Base-by-base conservation (phyloP, 495 filamentous ascomycete species). In the Penicillium waksmanii region DNA sequence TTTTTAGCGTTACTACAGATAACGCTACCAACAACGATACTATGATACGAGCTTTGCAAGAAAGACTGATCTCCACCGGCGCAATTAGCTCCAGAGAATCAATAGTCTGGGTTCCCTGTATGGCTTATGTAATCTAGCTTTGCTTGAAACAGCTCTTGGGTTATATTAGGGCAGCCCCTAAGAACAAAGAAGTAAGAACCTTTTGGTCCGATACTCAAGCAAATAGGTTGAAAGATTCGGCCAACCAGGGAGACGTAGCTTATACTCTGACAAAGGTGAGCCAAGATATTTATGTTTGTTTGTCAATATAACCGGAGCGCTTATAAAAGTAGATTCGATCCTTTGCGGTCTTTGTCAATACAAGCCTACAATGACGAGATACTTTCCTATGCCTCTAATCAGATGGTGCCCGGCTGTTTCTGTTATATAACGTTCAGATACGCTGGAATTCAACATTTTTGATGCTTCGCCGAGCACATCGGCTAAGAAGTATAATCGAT, bases 1-100 rank as follows among this genome's bases (percentile, higher is more conserved):
- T 59, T 38, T 59, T 59, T n/a, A 59, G 56, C 11, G 31, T 62
- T 2, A 57, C 53, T 36, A 61, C 51, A 18, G 44, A 61, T 33
- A 61, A 55, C 21, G 27, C 48, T 21, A 54, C 40, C 4, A 57
- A 53, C 27, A 58, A 62, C 25, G 17, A 57, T 13, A 54, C 55
- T 10, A 31, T 62, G 6, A 59, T 55, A 36, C 38, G 43, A 17
- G 53, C 48, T 19, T 50, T 53, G 15, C 48, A 58, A 25, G 43
- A 54, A 18, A 12, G 11, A 34, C 15, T 46, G 15, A 17, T 53
- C n/a, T 53, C 35, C 8, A 60, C 8, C 23, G 57, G 36, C 17
- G 38, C 23, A 4, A 25, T 48, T 55, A 19, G 36, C n/a, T 8
- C 19, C 7, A 48, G 36, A 42, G 57, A 52, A 40, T 48, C 57